These are phyloP conservation scores for Fraxinus albicans DNA, from an alignment of 305 asterid species.

Conservation along the genomic window DNA sequence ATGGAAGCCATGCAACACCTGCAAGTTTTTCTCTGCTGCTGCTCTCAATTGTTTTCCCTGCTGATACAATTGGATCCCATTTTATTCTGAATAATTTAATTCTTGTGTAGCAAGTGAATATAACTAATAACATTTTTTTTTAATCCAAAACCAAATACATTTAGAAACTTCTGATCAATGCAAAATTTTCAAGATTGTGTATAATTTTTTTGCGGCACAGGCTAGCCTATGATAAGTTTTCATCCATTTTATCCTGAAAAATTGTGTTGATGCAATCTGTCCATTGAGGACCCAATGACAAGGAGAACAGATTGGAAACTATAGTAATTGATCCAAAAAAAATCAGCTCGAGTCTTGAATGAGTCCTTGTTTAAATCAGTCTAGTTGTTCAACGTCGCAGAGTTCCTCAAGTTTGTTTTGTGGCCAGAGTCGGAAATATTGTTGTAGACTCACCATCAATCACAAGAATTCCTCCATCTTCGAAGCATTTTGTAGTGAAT, in stretches of 20 bases:
- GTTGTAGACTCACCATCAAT: conserved; percentile 61
- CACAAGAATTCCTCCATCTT: conserved; percentile 33
- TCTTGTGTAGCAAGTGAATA: conserved; percentile 1
- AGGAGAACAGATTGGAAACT: neutral
- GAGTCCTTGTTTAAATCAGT: neutral
- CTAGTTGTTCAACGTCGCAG: neutral
- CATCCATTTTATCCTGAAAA: neutral
- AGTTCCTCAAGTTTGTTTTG: conserved; percentile 15
- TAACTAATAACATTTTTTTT: neutral
- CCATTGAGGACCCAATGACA: neutral
- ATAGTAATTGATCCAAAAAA: neutral
- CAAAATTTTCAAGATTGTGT: neutral
- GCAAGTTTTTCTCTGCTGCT: neutral
- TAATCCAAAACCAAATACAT: neutral
- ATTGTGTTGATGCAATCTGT: neutral
- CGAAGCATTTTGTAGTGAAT: conserved; percentile 49
- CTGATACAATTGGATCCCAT: neutral
- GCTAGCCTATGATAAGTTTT: neutral
- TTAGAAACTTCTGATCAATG: neutral
- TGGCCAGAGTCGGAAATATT: conserved; percentile 34
- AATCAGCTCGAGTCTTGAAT: neutral
- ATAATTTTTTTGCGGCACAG: neutral
- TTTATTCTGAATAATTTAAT: conserved; percentile 1
- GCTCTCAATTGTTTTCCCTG: conserved; percentile 1
- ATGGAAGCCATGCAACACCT: neutral